Evolutionary conservation across 2,329 filamentous ascomycete genomes (phyloP).

Genomic region (Aspergillus bombycis): DNA sequence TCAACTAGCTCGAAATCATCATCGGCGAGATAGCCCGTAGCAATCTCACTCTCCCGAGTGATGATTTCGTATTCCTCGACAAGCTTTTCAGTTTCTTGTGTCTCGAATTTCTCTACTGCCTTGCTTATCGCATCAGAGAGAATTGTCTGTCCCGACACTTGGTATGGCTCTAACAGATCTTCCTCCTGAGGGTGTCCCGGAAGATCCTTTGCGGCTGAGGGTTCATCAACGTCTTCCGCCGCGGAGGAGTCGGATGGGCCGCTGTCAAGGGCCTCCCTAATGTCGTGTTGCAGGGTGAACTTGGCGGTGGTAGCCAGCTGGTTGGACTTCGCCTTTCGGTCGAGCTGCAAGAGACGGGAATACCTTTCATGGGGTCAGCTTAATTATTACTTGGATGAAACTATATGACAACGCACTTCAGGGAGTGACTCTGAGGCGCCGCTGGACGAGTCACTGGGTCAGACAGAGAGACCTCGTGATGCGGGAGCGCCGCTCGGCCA

Average conservation of each 20-base stretch:
- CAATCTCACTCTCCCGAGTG: conserved; percentile 42
- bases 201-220: conserved; percentile 50
- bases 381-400: background rate
- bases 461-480: background rate
- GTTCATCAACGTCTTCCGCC: conserved; percentile 36
- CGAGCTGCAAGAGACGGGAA: conserved; percentile 12
- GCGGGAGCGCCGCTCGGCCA: conserved; percentile 24
- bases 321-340: conserved; percentile 20
- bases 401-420: conserved; percentile 20
- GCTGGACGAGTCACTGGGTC: conserved; percentile 23
- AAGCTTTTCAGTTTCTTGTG: conserved; percentile 62
- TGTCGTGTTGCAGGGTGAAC: conserved; percentile 34
- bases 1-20: conserved; percentile 50
- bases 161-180: conserved; percentile 56
- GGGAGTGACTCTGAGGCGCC: conserved; percentile 19
- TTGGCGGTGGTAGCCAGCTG: conserved; percentile 22
- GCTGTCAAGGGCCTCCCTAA: conserved; percentile 36
- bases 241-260: conserved; percentile 34
- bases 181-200: conserved; percentile 52
- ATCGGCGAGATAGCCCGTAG: conserved; percentile 32
- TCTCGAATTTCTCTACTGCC: conserved; percentile 63
- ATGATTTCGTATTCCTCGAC: conserved; percentile 64
- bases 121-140: conserved; percentile 59
- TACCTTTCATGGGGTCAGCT: conserved; percentile 6
- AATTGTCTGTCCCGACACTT: conserved; percentile 59